A percentile compares a stretch with the other conserved stretches of the same genome.
phyloP scores from a whole-genome alignment of 2,329 filamentous ascomycete species.

The Aspergillus sp. region DNA sequence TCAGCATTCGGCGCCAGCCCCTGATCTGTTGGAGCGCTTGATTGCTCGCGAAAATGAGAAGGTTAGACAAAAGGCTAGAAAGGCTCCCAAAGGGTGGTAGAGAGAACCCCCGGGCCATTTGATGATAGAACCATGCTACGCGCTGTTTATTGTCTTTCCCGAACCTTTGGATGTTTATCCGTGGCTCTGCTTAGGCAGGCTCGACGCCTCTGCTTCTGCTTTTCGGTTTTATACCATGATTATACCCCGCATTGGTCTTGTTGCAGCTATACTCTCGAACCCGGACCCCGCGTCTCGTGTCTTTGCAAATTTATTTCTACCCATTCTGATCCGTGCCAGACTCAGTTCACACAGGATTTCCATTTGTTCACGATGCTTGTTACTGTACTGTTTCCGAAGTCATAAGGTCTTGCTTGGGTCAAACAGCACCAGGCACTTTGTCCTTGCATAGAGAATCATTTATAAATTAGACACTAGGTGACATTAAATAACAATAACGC shows the following conservation, averaged over 20 bases:
- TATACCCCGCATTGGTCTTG: conserved; percentile 16
- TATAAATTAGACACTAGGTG: not conserved
- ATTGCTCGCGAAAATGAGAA: conserved; percentile 41
- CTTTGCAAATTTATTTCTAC: not conserved
- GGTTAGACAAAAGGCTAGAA: conserved; percentile 34
- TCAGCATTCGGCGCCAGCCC: conserved; percentile 30
- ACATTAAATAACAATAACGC: not conserved
- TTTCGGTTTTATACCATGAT: conserved; percentile 7
- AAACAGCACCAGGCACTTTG: conserved; percentile 3
- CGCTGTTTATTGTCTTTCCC: not conserved
- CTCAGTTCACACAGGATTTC: not conserved
- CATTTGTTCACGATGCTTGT: not conserved
- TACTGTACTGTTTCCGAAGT: not conserved
- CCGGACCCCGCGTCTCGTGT: not conserved
- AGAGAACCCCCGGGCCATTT: not conserved
- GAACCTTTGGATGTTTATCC: not conserved
- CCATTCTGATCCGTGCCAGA: not conserved
- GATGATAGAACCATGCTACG: not conserved
- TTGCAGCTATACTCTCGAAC: not conserved
- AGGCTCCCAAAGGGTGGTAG: conserved; percentile 35
- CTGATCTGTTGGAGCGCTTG: conserved; percentile 40
- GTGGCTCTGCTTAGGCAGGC: not conserved
- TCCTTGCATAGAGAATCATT: not conserved
- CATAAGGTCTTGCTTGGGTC: not conserved
- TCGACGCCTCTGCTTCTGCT: conserved; percentile 5